phyloP scores from a whole-genome alignment of 164 flowering plant species.

The Nelumbo lutea region DNA sequence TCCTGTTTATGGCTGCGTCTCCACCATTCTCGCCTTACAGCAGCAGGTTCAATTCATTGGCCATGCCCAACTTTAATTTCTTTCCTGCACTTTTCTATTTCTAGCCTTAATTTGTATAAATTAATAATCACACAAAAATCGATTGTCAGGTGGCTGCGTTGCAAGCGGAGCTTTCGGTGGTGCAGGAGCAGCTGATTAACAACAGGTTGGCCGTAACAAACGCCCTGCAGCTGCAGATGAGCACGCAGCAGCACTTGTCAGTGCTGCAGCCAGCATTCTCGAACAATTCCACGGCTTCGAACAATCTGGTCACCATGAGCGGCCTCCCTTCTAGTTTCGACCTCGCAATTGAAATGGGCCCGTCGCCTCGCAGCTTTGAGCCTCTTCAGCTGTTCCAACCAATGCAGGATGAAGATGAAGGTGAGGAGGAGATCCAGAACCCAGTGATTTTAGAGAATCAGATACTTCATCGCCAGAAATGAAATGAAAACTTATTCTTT shows the following conservation, averaged over 20 bases:
- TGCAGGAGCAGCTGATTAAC: slow-evolving; percentile 68
- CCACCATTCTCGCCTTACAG: slow-evolving; percentile 80
- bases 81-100: neutral
- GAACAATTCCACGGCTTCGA: slow-evolving; percentile 64
- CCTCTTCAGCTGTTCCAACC: slow-evolving; percentile 38
- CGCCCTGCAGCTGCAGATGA: slow-evolving; percentile 45
- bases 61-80: neutral
- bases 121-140: neutral
- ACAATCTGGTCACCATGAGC: slow-evolving; percentile 38
- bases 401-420: slow-evolving; percentile 45
- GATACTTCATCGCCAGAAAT: slow-evolving; percentile 22
- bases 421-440: slow-evolving; percentile 54
- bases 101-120: neutral
- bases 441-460: slow-evolving; percentile 28
- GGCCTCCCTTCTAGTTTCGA: slow-evolving; percentile 36
- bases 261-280: slow-evolving; percentile 65
- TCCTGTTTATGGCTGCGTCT: slow-evolving; percentile 90
- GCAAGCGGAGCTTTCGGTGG: slow-evolving; percentile 69
- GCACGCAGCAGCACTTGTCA: slow-evolving; percentile 30
- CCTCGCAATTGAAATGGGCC: slow-evolving; percentile 25
- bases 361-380: slow-evolving; percentile 36
- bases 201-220: slow-evolving; percentile 56
- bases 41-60: slow-evolving; percentile 55
- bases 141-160: slow-evolving; percentile 55
- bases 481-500: neutral